phyloP scores from a whole-genome alignment of 371 early-diverging fungal genomes.

The Basidiobolus meristosporus region DNA sequence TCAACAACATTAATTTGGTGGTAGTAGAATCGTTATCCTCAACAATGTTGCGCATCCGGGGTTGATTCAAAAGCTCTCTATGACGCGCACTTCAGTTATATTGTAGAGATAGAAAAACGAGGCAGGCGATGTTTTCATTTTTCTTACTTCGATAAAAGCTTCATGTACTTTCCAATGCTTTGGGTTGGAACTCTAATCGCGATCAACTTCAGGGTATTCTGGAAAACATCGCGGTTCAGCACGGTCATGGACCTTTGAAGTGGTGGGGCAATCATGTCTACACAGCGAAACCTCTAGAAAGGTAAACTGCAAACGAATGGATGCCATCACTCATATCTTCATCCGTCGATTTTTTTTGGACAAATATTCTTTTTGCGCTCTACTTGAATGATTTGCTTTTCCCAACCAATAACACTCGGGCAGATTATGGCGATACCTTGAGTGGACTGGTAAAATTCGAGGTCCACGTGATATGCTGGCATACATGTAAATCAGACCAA shows the following conservation, averaged over 20 bases:
- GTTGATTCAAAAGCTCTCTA: slow-evolving; percentile 39
- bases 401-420: too few relatives aligned
- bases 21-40: slow-evolving; percentile 27
- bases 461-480: too few relatives aligned
- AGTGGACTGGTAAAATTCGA: too few relatives aligned
- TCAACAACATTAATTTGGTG: slow-evolving; percentile 38
- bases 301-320: too few relatives aligned
- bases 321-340: too few relatives aligned
- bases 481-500: too few relatives aligned
- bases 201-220: slow-evolving; percentile 1
- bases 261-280: slow-evolving; percentile 5
- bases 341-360: too few relatives aligned
- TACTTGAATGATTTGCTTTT: too few relatives aligned
- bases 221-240: slow-evolving; percentile 4
- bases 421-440: too few relatives aligned
- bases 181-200: slow-evolving; percentile 4
- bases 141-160: background rate
- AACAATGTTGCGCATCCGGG: slow-evolving; percentile 47
- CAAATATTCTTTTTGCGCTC: too few relatives aligned
- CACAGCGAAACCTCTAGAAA: background rate
- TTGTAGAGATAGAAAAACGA: too few relatives aligned
- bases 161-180: background rate
- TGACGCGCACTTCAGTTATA: too few relatives aligned
- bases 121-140: background rate
- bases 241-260: slow-evolving; percentile 3